Percentiles rank a stretch among this genome's conserved stretches.
phyloP scores from a whole-genome alignment of 2,329 filamentous ascomycete genomes.

The Colletotrichum tamarilloi region DNA sequence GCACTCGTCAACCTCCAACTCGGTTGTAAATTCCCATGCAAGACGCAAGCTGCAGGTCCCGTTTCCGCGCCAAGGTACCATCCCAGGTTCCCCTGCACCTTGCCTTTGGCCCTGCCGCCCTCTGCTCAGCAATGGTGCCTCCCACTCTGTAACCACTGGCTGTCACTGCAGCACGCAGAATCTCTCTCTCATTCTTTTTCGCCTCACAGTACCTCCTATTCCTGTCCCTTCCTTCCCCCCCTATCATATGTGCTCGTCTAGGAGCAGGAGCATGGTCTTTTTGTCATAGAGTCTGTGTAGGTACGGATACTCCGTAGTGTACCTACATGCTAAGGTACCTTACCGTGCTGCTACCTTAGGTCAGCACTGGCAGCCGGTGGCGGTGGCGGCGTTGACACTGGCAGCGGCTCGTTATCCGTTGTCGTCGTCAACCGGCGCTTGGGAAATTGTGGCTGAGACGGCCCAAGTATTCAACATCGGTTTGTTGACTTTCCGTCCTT shows the following conservation, averaged over 20 bases:
- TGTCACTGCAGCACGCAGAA: neutral
- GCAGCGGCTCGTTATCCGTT: neutral
- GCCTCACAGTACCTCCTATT: neutral
- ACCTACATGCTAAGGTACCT: too few species aligned
- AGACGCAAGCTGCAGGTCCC: conserved; percentile 32
- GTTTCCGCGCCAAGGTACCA: conserved; percentile 11
- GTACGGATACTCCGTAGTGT: too few species aligned
- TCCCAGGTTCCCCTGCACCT: conserved; percentile 6
- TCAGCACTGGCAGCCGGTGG: neutral
- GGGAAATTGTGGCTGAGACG: neutral
- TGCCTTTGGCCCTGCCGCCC: neutral
- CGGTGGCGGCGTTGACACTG: neutral
- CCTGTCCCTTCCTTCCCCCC: neutral
- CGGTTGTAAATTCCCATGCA: conserved; percentile 20
- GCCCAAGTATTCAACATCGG: neutral
- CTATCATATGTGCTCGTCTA: too few species aligned
- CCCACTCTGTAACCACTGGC: neutral
- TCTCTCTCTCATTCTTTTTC: neutral
- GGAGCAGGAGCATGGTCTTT: too few species aligned
- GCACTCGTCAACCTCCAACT: conserved; percentile 28
- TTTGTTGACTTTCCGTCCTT: neutral
- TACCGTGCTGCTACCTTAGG: too few species aligned
- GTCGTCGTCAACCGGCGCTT: neutral
- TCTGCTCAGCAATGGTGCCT: neutral
- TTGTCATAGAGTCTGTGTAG: too few species aligned